Base-by-base conservation (phyloP, 2,329 filamentous ascomycete genomes). In the Mycocentrospora acerina region DNA sequence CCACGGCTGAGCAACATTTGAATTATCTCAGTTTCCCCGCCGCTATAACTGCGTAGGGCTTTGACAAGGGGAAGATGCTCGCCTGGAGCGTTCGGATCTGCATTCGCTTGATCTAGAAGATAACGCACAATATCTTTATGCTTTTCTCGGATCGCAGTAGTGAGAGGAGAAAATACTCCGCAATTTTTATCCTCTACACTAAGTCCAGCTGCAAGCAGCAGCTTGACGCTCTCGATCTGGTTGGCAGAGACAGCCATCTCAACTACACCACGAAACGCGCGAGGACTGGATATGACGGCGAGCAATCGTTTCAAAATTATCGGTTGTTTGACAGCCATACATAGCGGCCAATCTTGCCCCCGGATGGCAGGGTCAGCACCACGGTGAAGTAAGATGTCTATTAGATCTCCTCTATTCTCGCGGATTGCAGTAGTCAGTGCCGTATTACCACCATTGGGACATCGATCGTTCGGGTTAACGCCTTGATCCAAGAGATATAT, bases 61-160 rank as follows among this genome's bases (percentile, higher is more conserved):
- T 86, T 87, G 60, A 87, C 82, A 36, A 87, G 76, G 7, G 83
- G 83, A 9, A 87, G 67, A 62, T 87, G 83, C 69, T 87, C 83
- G 14, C 83, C 83, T 0, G 83, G 82, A 0, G 79, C 72, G 57
- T 86, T 86, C 29, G 81, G 75, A 53, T 86, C 80, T 0, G 82
- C 83, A 7, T 75, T 76, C 1, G 76, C 81, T 44, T 82, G 76
- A 32, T 79, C 73, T 40, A 86, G 70, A 8, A 86, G 73, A 66
- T 73, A 86, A 4, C 62, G 62, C 28, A 84, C 80, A 40, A 86
- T 85, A 0, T 78, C 75, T 29, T 75, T 78, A 50, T 75, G 74
- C 17, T 79, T 71, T 62, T 86, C 83, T 10, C 82, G 80, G 39
- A 86, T 79, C 7, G 81, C 81, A 0, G 81, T 83, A 0, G 82